phyloP scores from a whole-genome alignment of 768 basidiomycete species.

The Mycena metata region DNA sequence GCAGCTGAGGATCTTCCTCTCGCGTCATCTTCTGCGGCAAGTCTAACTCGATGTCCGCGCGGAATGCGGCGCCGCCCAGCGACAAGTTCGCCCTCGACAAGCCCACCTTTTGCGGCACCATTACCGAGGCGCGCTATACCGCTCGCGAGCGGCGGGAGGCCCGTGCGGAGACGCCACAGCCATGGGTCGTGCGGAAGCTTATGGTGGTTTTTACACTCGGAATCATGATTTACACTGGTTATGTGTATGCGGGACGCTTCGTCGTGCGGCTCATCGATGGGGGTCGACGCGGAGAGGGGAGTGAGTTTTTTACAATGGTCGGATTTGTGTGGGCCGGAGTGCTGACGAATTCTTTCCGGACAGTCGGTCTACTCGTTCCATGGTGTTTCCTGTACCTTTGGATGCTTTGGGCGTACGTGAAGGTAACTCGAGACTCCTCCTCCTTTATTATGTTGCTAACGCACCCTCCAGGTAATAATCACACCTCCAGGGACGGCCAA shows the following conservation, averaged over 20 bases:
- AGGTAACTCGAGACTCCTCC: constrained; percentile 57
- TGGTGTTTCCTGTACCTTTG: constrained; percentile 76
- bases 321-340: background rate
- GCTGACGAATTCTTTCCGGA: background rate
- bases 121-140: constrained; percentile 60
- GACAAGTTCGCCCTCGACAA: constrained; percentile 18
- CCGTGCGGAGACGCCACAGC: constrained; percentile 64
- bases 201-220: constrained; percentile 70
- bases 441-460: background rate
- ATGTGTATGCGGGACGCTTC: constrained; percentile 84
- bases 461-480: constrained; percentile 62
- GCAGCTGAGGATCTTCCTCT: too few species aligned
- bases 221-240: constrained; percentile 76
- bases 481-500: constrained; percentile 79
- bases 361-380: constrained; percentile 78
- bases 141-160: constrained; percentile 57
- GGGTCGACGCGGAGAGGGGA: constrained; percentile 67
- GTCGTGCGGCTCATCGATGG: constrained; percentile 78
- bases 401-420: constrained; percentile 83
- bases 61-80: constrained; percentile 7
- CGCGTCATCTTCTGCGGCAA: too few species aligned
- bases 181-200: constrained; percentile 82
- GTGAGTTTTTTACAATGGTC: constrained; percentile 68
- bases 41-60: too few species aligned
- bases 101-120: constrained; percentile 63